Evolutionary conservation across 2,329 filamentous ascomycete species (phyloP).

Genomic region (Fusarium nelsonii): DNA sequence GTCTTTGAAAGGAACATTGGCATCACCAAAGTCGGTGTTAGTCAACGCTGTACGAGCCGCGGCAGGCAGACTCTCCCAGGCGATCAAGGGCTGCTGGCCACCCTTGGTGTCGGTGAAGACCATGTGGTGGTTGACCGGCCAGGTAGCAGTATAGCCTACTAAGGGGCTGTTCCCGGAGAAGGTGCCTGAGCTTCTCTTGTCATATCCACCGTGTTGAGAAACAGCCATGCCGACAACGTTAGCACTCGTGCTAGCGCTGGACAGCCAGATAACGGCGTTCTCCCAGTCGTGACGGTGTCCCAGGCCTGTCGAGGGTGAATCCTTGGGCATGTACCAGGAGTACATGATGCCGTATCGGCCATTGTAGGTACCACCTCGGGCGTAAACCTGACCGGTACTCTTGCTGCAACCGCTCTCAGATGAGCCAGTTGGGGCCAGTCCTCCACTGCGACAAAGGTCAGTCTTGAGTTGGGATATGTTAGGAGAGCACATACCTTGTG

Average conservation of each 20-base stretch:
- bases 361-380: slow-evolving; percentile 50
- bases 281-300: slow-evolving; percentile 51
- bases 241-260: slow-evolving; percentile 43
- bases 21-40: slow-evolving; percentile 58
- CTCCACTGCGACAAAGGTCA: slow-evolving; percentile 47
- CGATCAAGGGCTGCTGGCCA: slow-evolving; percentile 58
- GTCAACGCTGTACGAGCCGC: slow-evolving; percentile 54
- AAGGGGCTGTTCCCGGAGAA: slow-evolving; percentile 48
- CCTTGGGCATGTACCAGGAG: slow-evolving; percentile 63
- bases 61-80: slow-evolving; percentile 58
- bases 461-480: neutral
- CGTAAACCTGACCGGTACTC: slow-evolving; percentile 57
- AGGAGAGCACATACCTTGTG: slow-evolving; percentile 52
- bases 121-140: slow-evolving; percentile 54
- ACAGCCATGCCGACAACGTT: slow-evolving; percentile 53
- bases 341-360: slow-evolving; percentile 58
- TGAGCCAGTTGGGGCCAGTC: slow-evolving; percentile 51
- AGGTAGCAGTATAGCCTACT: slow-evolving; percentile 52
- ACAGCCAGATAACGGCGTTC: slow-evolving; percentile 47
- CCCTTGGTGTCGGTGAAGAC: slow-evolving; percentile 54
- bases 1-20: slow-evolving; percentile 59
- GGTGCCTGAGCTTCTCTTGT: slow-evolving; percentile 44
- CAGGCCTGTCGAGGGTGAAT: slow-evolving; percentile 47
- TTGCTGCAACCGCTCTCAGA: slow-evolving; percentile 51
- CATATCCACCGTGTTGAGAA: slow-evolving; percentile 55